Conservation (phyloP, 2,329 filamentous ascomycete genomes). For the Penicillium expansum region DNA sequence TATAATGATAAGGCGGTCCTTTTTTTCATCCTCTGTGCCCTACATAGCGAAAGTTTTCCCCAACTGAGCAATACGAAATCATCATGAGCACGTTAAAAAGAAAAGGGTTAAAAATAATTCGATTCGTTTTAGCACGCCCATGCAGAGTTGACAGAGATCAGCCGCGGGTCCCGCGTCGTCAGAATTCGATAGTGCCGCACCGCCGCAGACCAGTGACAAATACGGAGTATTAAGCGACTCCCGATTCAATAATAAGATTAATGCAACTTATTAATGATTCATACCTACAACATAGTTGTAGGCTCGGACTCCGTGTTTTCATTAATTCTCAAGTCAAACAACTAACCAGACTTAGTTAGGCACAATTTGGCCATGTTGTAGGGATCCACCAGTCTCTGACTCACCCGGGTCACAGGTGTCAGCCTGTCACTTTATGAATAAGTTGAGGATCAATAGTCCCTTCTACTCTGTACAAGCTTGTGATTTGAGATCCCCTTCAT, state of each 20-base stretch:
- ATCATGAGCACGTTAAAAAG: neutral
- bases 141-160: slow-evolving; percentile 17
- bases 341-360: neutral
- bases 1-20: slow-evolving; percentile 1
- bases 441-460: neutral
- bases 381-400: neutral
- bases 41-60: neutral
- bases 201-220: slow-evolving; percentile 25
- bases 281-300: no score
- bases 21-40: neutral
- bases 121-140: neutral
- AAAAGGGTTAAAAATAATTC: neutral
- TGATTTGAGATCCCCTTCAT: neutral
- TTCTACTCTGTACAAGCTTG: neutral
- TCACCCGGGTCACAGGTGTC: neutral
- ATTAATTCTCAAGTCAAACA: neutral
- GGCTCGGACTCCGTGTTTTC: neutral
- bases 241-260: neutral
- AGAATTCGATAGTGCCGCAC: slow-evolving; percentile 27
- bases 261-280: no score
- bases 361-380: neutral
- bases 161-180: slow-evolving; percentile 15
- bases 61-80: neutral
- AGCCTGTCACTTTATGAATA: neutral
- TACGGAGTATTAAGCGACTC: slow-evolving; percentile 8